These are phyloP conservation scores for Bipolaris zeicola DNA, from an alignment of 2,329 filamentous ascomycete genomes.

Conservation along the genomic window DNA sequence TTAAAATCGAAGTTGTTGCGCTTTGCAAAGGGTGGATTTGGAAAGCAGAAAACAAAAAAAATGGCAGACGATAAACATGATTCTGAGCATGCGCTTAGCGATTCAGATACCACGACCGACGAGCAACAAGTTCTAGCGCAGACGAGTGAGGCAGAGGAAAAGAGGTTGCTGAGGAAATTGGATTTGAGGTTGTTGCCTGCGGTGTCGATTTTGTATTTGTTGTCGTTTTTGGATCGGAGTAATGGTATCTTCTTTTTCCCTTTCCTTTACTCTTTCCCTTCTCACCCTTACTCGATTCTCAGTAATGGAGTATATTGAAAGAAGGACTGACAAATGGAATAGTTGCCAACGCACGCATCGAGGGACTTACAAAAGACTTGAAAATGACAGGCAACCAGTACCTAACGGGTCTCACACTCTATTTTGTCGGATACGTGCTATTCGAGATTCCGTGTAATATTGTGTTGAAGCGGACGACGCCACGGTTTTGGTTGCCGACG, in stretches of 20 bases:
- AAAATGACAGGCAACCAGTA: constrained; percentile 58
- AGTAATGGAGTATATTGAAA: no score
- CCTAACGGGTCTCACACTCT: constrained; percentile 68
- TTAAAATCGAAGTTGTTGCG: no score
- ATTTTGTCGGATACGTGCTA: constrained; percentile 62
- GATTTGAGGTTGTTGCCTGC: constrained; percentile 51
- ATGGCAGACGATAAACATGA: constrained; percentile 23
- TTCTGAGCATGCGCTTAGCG: constrained; percentile 23
- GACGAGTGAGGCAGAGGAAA: constrained; percentile 57
- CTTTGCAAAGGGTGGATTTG: no score
- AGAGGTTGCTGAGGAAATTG: constrained; percentile 63
- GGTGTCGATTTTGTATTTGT: constrained; percentile 51
- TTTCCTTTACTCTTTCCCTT: background rate
- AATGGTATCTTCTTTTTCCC: constrained; percentile 29
- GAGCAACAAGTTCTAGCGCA: constrained; percentile 12
- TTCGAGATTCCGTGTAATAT: constrained; percentile 66
- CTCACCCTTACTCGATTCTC: no score
- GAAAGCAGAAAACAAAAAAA: no score
- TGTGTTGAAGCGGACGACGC: constrained; percentile 63
- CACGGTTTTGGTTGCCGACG: constrained; percentile 52
- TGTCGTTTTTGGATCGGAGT: constrained; percentile 47
- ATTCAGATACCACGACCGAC: constrained; percentile 31
- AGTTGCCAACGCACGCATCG: constrained; percentile 55
- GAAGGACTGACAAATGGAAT: background rate
- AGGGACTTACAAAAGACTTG: constrained; percentile 41